phyloP scores from a whole-genome alignment of 2,329 filamentous ascomycete genomes.

The Fonsecaea erecta region DNA sequence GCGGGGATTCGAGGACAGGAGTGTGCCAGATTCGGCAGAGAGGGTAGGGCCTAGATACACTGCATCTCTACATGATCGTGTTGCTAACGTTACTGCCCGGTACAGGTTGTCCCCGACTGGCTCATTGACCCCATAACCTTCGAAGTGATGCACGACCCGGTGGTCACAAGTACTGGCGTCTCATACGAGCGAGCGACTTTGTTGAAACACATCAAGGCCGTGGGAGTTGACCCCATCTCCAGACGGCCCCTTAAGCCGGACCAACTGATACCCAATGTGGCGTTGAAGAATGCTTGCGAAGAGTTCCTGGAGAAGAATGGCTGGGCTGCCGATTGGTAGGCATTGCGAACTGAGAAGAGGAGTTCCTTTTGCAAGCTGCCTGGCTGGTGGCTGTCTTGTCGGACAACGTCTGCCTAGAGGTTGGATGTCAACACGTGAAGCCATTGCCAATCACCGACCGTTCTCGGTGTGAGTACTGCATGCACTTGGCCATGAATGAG shows the following conservation, averaged over 20 bases:
- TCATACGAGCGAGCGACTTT: constrained; percentile 88
- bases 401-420: not conserved
- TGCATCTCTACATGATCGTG: not conserved
- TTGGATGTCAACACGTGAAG: not conserved
- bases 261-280: constrained; percentile 81
- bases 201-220: constrained; percentile 79
- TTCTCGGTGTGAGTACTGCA: not conserved
- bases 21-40: constrained; percentile 49
- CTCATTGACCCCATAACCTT: constrained; percentile 56
- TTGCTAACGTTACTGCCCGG: not conserved
- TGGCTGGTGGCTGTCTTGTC: not conserved
- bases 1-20: constrained; percentile 49
- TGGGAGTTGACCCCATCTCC: constrained; percentile 79
- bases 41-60: constrained; percentile 40
- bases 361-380: not conserved
- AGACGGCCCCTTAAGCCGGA: constrained; percentile 69
- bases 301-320: constrained; percentile 86
- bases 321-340: constrained; percentile 88
- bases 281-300: constrained; percentile 77
- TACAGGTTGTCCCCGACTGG: constrained; percentile 54
- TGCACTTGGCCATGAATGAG: not conserved
- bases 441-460: not conserved
- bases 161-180: constrained; percentile 73
- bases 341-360: not conserved
- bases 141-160: constrained; percentile 58